phyloP scores from a whole-genome alignment of 2,329 filamentous ascomycete species.

The Balansia obtecta region DNA sequence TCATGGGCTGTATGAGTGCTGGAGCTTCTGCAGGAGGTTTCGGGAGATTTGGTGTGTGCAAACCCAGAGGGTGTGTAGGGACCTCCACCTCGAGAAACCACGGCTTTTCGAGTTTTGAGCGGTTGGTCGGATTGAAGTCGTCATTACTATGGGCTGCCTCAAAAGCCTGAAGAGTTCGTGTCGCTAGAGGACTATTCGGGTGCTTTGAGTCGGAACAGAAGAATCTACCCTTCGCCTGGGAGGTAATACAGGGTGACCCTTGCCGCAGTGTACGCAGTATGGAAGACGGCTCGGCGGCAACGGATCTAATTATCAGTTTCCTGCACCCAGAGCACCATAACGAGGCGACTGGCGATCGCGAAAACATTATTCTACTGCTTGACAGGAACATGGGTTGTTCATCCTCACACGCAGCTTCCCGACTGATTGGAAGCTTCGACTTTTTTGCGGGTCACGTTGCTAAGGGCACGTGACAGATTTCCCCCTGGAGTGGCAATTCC shows the following conservation, averaged over 20 bases:
- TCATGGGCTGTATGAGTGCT: constrained; percentile 54
- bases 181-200: constrained; percentile 9
- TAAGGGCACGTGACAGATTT: constrained; percentile 7
- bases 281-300: constrained; percentile 13
- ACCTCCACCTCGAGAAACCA: constrained; percentile 80
- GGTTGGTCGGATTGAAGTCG: neutral
- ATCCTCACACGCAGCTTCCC: neutral
- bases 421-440: neutral
- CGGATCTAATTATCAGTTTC: constrained; percentile 17
- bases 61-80: constrained; percentile 35
- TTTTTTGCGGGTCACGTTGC: constrained; percentile 3
- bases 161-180: constrained; percentile 2
- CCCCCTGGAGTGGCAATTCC: constrained; percentile 3
- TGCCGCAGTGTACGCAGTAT: constrained; percentile 14
- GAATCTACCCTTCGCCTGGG: constrained; percentile 12
- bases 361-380: constrained; percentile 15
- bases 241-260: constrained; percentile 9
- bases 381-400: neutral
- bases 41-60: constrained; percentile 36
- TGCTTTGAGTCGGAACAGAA: constrained; percentile 12
- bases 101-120: constrained; percentile 32
- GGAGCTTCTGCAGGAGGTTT: constrained; percentile 57
- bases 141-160: too few relatives aligned
- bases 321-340: constrained; percentile 21
- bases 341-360: constrained; percentile 17